A percentile compares a stretch with the other conserved stretches of the same genome.
These are phyloP conservation scores for Mycena floridula DNA, from an alignment of 768 basidiomycete genomes.

Conservation along the genomic window DNA sequence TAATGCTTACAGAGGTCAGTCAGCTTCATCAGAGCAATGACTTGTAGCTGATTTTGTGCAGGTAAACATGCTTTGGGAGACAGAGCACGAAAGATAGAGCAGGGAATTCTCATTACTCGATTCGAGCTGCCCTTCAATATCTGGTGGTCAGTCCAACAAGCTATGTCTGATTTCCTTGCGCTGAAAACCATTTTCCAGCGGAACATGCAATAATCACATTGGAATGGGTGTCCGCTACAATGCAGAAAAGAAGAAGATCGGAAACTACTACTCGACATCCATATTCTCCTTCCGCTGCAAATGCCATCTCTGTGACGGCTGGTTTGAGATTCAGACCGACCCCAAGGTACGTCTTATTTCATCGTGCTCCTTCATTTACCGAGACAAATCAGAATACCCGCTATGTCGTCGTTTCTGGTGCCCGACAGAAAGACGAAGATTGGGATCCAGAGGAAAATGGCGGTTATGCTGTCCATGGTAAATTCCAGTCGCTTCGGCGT, in stretches of 20 bases:
- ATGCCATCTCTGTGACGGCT: conserved; percentile 92
- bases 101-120: conserved; percentile 91
- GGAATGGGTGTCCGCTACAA: conserved; percentile 99
- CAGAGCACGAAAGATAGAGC: conserved; percentile 90
- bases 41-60: too few relatives aligned
- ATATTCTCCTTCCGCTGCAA: conserved; percentile 97
- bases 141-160: conserved; percentile 68
- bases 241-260: conserved; percentile 97
- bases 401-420: conserved; percentile 89
- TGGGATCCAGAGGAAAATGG: conserved; percentile 98
- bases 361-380: not conserved
- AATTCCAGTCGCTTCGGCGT: too few relatives aligned
- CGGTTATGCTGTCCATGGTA: conserved; percentile 84
- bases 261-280: conserved; percentile 89
- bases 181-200: conserved; percentile 42
- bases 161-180: not conserved
- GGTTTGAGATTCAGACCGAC: conserved; percentile 98
- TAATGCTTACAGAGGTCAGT: conserved; percentile 50
- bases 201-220: conserved; percentile 92
- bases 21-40: too few relatives aligned
- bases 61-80: conserved; percentile 94
- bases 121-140: conserved; percentile 97
- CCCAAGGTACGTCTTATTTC: conserved; percentile 61
- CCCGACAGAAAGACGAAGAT: conserved; percentile 91
- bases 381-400: conserved; percentile 69